phyloP scores from a whole-genome alignment of 495 filamentous ascomycete genomes.

The Trichoderma erinaceum region DNA sequence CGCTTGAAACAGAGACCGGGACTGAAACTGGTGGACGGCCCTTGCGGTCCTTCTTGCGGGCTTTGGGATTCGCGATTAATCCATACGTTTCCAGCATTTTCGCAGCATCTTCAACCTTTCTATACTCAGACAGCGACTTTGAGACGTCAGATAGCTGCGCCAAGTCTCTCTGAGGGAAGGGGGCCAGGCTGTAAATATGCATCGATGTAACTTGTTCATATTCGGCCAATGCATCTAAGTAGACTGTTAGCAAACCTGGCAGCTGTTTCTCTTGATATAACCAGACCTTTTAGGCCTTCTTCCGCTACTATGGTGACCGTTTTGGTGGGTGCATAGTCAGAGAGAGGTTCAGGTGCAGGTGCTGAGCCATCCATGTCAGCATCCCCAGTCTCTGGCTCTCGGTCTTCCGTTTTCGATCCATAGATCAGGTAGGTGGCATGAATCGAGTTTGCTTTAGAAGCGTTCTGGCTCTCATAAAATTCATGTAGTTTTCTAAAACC shows the following conservation, averaged over 20 bases:
- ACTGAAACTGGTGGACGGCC: background rate
- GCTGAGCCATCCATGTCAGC: constrained; percentile 68
- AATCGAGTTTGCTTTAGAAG: constrained; percentile 63
- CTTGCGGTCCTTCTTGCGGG: constrained; percentile 6
- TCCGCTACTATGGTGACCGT: constrained; percentile 71
- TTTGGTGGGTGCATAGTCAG: constrained; percentile 40
- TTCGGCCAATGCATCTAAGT: constrained; percentile 55
- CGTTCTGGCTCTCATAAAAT: constrained; percentile 74
- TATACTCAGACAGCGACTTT: constrained; percentile 36
- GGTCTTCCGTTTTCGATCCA: constrained; percentile 44
- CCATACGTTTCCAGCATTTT: constrained; percentile 57
- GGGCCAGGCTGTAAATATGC: constrained; percentile 81
- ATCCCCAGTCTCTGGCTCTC: constrained; percentile 54
- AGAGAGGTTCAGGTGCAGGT: constrained; percentile 45
- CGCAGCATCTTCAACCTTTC: constrained; percentile 56
- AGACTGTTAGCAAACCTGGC: constrained; percentile 17
- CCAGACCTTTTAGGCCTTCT: constrained; percentile 68
- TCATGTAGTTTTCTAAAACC: constrained; percentile 76
- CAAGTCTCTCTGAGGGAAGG: constrained; percentile 56
- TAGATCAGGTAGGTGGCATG: constrained; percentile 85
- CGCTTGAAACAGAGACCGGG: constrained; percentile 49
- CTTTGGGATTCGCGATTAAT: constrained; percentile 55
- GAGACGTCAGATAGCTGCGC: constrained; percentile 67
- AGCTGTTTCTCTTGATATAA: background rate
- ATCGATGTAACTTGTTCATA: constrained; percentile 68